Percentiles rank a stretch among this genome's conserved stretches.
phyloP scores from a whole-genome alignment of 2,329 filamentous ascomycete species.

The Magnaporthiopsis rhizophila region DNA sequence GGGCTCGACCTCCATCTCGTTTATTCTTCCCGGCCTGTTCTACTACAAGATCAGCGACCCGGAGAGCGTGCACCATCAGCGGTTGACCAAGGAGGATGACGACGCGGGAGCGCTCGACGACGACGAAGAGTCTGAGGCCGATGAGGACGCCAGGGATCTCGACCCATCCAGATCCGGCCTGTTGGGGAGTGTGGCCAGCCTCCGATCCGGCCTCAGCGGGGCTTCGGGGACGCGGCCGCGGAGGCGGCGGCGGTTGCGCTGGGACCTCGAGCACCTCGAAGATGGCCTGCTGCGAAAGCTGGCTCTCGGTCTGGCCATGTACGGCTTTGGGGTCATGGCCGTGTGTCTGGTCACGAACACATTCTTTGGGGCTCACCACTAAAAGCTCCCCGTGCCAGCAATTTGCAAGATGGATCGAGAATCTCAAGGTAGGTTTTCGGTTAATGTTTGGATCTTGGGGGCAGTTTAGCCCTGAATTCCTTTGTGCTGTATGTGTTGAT shows the following conservation, averaged over 20 bases:
- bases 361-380: constrained; percentile 46
- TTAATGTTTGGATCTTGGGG: too few relatives aligned
- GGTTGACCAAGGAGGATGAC: constrained; percentile 84
- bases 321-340: constrained; percentile 82
- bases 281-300: constrained; percentile 59
- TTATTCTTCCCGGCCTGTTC: constrained; percentile 91
- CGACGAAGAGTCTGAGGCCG: constrained; percentile 28
- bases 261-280: constrained; percentile 57
- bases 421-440: too few relatives aligned
- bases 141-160: constrained; percentile 39
- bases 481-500: too few relatives aligned
- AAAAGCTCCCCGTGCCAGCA: background rate
- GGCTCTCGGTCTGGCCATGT: constrained; percentile 69
- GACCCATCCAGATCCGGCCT: constrained; percentile 25
- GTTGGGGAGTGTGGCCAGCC: constrained; percentile 36
- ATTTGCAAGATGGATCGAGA: too few relatives aligned
- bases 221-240: constrained; percentile 28
- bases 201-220: constrained; percentile 29
- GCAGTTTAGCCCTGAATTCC: too few relatives aligned
- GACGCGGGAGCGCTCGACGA: constrained; percentile 41
- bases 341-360: constrained; percentile 81
- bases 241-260: constrained; percentile 48
- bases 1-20: constrained; percentile 90
- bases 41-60: constrained; percentile 98
- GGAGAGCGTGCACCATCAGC: constrained; percentile 77